Conservation (phyloP, 116 monocot genomes). For the Dioscorea cayenensis region DNA sequence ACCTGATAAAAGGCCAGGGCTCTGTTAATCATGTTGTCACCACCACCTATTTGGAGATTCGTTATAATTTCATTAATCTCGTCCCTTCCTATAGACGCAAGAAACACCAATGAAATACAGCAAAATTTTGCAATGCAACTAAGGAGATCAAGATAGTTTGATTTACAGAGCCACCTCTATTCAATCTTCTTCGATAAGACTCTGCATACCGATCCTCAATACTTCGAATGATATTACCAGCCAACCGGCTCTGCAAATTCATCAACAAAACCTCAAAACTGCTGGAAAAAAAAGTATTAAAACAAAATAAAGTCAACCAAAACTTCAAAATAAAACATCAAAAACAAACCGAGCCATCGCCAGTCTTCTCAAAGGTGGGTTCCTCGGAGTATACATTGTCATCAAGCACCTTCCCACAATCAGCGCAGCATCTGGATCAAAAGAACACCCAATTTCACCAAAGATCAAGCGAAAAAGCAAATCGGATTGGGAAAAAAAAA, state of each 20-base stretch:
- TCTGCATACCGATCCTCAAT: slow-evolving; percentile 28
- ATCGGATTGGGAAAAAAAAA: neutral
- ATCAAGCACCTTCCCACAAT: slow-evolving; percentile 51
- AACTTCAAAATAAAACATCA: neutral
- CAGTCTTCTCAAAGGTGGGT: slow-evolving; percentile 39
- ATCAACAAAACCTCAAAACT: neutral
- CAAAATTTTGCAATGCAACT: neutral
- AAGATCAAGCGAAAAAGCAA: neutral
- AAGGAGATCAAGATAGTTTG: neutral
- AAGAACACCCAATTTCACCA: neutral
- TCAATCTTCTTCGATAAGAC: slow-evolving; percentile 53
- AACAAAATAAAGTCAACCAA: neutral
- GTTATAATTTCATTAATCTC: slow-evolving; percentile 46
- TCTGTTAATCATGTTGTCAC: slow-evolving; percentile 45
- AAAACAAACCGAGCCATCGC: slow-evolving; percentile 38
- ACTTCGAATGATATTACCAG: slow-evolving; percentile 30
- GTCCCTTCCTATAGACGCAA: slow-evolving; percentile 42
- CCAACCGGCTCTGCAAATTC: slow-evolving; percentile 31
- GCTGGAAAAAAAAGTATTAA: neutral
- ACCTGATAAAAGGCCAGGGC: slow-evolving; percentile 52
- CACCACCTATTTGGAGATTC: slow-evolving; percentile 47
- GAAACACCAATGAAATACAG: neutral
- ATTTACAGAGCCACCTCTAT: slow-evolving; percentile 27
- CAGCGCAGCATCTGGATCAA: slow-evolving; percentile 23
- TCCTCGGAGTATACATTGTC: slow-evolving; percentile 39